Evolutionary conservation across 2,329 filamentous ascomycete genomes (phyloP).

Genomic region (Talaromyces amestolkiae): DNA sequence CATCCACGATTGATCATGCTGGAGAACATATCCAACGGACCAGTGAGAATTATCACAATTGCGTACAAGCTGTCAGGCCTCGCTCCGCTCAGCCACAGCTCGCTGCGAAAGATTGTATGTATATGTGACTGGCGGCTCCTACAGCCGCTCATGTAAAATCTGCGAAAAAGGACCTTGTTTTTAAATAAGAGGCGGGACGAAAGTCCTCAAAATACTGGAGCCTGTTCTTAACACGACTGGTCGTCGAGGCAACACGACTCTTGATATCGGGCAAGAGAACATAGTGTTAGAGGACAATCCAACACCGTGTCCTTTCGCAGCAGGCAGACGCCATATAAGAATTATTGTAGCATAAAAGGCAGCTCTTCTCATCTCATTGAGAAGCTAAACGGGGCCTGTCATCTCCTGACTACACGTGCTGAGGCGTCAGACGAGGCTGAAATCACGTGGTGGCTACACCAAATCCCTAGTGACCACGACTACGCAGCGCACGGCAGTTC

Average conservation of each 20-base stretch:
- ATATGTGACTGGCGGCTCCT: no score
- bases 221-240: not conserved
- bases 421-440: slow-evolving; percentile 10
- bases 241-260: slow-evolving; percentile 4
- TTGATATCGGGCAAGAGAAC: not conserved
- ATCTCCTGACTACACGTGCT: slow-evolving; percentile 6
- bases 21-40: not conserved
- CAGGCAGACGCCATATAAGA: not conserved
- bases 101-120: no score
- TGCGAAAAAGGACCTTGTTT: no score
- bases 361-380: not conserved
- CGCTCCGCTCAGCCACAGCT: no score
- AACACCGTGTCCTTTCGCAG: slow-evolving; percentile 34
- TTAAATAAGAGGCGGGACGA: no score
- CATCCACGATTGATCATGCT: not conserved
- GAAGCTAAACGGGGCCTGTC: not conserved
- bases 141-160: no score
- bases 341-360: not conserved
- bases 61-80: no score
- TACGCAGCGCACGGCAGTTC: slow-evolving; percentile 39
- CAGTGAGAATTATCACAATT: not conserved
- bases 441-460: slow-evolving; percentile 9
- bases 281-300: not conserved
- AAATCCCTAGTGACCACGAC: slow-evolving; percentile 34
- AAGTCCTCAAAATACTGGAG: not conserved